Evolutionary conservation across 805 yeast genomes (phyloP).

Genomic region (Ogataea dorogensis): DNA sequence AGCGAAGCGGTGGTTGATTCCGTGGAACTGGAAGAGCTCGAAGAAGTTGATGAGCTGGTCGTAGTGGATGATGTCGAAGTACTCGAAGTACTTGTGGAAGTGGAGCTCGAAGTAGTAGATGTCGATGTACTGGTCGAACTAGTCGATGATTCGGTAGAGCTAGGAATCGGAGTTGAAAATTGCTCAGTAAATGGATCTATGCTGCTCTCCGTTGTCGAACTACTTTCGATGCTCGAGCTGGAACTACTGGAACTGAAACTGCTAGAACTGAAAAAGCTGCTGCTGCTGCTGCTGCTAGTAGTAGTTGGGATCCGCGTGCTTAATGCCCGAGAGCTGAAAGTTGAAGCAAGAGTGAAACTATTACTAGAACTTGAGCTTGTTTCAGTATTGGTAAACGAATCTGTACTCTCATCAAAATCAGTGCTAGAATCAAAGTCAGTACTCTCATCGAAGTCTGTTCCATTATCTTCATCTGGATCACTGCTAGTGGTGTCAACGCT

Average conservation of each 20-base stretch:
- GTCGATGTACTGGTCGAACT: conserved; percentile 4
- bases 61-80: no score
- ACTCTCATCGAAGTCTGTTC: no score
- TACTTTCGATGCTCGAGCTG: no score
- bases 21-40: conserved; percentile 2
- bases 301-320: no score
- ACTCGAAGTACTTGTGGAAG: not conserved
- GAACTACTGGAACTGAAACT: not conserved
- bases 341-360: not conserved
- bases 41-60: conserved; percentile 2
- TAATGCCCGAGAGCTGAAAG: not conserved
- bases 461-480: no score
- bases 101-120: conserved; percentile 1
- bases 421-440: no score
- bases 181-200: no score
- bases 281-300: conserved; percentile 1
- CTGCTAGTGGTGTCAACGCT: no score
- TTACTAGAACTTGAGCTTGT: no score
- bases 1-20: conserved; percentile 7
- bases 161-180: no score
- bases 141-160: conserved; percentile 2
- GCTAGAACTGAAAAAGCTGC: not conserved
- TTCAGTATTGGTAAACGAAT: not conserved
- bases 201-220: not conserved
- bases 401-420: no score